A percentile compares a stretch with the other conserved stretches of the same genome.
Conservation (phyloP, 768 basidiomycete species). For the Hygrophoropsis aurantiaca region DNA sequence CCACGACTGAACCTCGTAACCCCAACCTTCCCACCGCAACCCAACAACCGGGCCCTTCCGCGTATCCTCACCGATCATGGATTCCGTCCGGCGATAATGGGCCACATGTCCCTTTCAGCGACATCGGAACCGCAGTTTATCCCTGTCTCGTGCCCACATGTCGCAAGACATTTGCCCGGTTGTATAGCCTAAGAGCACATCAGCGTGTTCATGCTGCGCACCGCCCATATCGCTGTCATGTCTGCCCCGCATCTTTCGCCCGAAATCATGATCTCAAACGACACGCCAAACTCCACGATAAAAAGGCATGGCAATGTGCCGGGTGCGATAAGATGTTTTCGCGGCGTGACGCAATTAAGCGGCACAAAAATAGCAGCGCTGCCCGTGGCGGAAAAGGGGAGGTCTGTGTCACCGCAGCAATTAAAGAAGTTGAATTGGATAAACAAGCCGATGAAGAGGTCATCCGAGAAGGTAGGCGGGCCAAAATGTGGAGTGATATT, state of each 20-base stretch:
- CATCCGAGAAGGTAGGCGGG: constrained; percentile 57
- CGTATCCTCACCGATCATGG: constrained; percentile 32
- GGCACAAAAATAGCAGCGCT: constrained; percentile 66
- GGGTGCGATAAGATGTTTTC: constrained; percentile 78
- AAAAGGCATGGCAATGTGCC: constrained; percentile 69
- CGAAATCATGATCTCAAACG: constrained; percentile 80
- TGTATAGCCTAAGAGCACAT: constrained; percentile 71
- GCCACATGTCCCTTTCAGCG: constrained; percentile 32
- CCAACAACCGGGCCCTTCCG: constrained; percentile 28
- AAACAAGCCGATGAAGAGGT: constrained; percentile 36
- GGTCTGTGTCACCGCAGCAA: constrained; percentile 54
- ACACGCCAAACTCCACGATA: constrained; percentile 71
- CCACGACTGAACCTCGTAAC: constrained; percentile 34
- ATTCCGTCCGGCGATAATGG: constrained; percentile 21
- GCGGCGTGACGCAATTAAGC: constrained; percentile 75
- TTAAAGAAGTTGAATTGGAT: constrained; percentile 57
- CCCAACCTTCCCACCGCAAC: constrained; percentile 21
- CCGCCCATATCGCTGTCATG: constrained; percentile 62
- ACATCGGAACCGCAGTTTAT: constrained; percentile 76
- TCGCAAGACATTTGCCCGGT: constrained; percentile 65
- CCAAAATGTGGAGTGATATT: constrained; percentile 65
- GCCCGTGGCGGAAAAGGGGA: constrained; percentile 50
- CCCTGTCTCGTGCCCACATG: constrained; percentile 71
- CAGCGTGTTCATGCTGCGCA: constrained; percentile 64
- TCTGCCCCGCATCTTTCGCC: constrained; percentile 74